phyloP scores from a whole-genome alignment of 73 alveolate species.

The Paramecium primaurelia region DNA sequence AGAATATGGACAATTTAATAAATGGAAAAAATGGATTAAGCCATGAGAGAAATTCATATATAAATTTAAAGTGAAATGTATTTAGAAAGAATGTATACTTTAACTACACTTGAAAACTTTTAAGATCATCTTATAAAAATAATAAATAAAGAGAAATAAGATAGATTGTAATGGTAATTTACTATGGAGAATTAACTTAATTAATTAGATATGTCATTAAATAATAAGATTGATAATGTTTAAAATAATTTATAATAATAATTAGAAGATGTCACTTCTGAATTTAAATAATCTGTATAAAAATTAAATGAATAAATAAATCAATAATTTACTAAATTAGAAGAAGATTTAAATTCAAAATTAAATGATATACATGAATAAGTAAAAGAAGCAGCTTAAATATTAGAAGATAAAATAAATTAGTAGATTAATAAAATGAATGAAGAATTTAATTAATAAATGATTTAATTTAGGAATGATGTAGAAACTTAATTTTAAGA shows the following conservation, averaged over 20 bases:
- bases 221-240: background rate
- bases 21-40: background rate
- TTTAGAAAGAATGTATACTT: background rate
- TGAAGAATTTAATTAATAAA: background rate
- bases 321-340: background rate
- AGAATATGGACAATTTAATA: background rate
- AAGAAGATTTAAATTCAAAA: background rate
- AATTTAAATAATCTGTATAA: background rate
- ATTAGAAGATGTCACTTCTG: background rate
- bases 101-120: background rate
- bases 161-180: background rate
- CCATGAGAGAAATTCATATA: background rate
- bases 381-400: background rate
- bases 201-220: background rate
- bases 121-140: background rate
- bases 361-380: background rate
- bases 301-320: background rate
- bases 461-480: background rate
- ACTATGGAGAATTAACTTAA: background rate
- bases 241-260: background rate
- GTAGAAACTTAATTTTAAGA: background rate
- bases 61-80: conserved; percentile 2
- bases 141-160: background rate
- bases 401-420: background rate
- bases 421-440: background rate